phyloP scores from a whole-genome alignment of 495 filamentous ascomycete genomes.

The Trypethelium eluteriae region DNA sequence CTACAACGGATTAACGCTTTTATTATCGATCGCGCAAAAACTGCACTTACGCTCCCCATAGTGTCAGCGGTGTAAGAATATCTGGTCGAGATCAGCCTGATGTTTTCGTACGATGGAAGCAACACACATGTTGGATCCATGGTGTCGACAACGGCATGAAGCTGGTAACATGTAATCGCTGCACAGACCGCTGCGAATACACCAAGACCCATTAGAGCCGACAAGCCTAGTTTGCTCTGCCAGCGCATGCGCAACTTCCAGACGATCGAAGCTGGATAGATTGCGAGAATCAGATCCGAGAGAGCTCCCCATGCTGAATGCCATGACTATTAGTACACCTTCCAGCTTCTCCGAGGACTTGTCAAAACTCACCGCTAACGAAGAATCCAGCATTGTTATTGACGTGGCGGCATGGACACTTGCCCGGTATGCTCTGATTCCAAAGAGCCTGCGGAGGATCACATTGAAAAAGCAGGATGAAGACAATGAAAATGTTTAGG shows the following conservation, averaged over 20 bases:
- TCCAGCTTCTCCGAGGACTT: too few relatives aligned
- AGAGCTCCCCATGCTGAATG: conserved; percentile 5
- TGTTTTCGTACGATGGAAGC: not conserved
- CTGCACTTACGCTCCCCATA: not conserved
- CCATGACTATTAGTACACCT: too few relatives aligned
- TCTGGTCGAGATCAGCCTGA: not conserved
- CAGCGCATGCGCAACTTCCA: conserved; percentile 13
- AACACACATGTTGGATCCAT: not conserved
- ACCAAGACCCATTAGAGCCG: conserved; percentile 12
- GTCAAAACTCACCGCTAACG: not conserved
- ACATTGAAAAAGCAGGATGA: not conserved
- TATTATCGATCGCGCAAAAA: not conserved
- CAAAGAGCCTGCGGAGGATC: not conserved
- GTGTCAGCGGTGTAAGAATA: not conserved
- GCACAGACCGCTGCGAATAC: not conserved
- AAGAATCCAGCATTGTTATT: not conserved
- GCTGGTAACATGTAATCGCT: not conserved
- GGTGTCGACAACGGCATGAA: not conserved
- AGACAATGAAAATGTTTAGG: not conserved
- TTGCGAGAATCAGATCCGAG: conserved; percentile 13
- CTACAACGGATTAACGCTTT: not conserved
- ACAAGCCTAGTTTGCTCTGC: conserved; percentile 13
- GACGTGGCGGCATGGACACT: not conserved
- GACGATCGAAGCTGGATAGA: conserved; percentile 15
- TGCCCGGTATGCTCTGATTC: not conserved